A percentile compares a stretch with the other conserved stretches of the same genome.
phyloP scores from a whole-genome alignment of 139 green algal genomes.

The Chlorella sp. region DNA sequence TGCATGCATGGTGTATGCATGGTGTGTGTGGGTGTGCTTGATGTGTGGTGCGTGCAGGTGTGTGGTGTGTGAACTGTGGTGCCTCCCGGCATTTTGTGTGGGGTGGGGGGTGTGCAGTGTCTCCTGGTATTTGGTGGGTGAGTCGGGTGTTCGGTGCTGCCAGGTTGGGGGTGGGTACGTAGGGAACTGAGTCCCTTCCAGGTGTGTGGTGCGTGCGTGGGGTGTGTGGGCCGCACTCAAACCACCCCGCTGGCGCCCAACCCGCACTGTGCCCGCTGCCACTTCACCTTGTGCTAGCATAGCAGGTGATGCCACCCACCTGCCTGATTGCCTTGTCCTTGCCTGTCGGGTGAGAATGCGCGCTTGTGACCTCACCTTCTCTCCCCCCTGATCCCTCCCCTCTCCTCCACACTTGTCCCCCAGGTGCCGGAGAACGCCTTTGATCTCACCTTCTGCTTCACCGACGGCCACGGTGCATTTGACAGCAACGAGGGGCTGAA shows the following conservation, averaged over 20 bases:
- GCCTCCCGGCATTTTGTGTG: too few relatives aligned
- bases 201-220: neutral
- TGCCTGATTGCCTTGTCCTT: too few relatives aligned
- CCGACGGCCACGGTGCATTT: conserved; percentile 38
- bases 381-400: neutral
- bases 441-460: conserved; percentile 52
- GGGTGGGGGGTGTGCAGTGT: too few relatives aligned
- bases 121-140: too few relatives aligned
- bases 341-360: too few relatives aligned
- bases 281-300: too few relatives aligned
- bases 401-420: neutral
- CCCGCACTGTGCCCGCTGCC: too few relatives aligned
- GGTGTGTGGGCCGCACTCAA: too few relatives aligned
- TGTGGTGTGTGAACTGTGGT: neutral
- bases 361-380: neutral
- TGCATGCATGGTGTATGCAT: neutral
- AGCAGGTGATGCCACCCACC: too few relatives aligned
- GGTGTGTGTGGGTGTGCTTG: too few relatives aligned
- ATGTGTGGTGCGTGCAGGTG: neutral
- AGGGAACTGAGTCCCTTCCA: conserved; percentile 1
- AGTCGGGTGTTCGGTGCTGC: too few relatives aligned
- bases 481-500: conserved; percentile 59
- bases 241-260: too few relatives aligned
- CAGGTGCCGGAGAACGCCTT: conserved; percentile 33
- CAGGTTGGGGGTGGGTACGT: conserved; percentile 45